Evolutionary conservation across 2,329 filamentous ascomycete genomes (phyloP).

Genomic region (Venturia effusa): DNA sequence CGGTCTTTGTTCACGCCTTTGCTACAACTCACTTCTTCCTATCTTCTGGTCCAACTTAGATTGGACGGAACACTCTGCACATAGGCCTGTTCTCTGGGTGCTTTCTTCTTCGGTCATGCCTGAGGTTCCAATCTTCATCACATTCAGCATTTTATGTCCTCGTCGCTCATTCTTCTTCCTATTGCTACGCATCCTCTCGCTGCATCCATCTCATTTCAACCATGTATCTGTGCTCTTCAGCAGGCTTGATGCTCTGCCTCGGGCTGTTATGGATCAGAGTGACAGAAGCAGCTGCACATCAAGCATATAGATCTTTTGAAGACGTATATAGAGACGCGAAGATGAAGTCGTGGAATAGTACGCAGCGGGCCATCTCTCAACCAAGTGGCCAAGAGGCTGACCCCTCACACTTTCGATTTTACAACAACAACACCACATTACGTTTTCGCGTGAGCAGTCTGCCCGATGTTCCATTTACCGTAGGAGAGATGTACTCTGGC

Average conservation of each 20-base stretch:
- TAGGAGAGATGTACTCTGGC: slow-evolving; percentile 13
- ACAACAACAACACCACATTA: neutral
- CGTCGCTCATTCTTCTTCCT: too few relatives aligned
- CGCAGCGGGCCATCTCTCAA: neutral
- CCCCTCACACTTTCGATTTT: slow-evolving; percentile 1
- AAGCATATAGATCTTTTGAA: neutral
- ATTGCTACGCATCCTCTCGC: neutral
- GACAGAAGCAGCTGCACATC: neutral
- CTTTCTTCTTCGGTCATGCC: too few relatives aligned
- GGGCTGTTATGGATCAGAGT: neutral
- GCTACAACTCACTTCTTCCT: too few relatives aligned
- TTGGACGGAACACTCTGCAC: too few relatives aligned
- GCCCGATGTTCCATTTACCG: slow-evolving; percentile 10
- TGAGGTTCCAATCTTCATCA: too few relatives aligned
- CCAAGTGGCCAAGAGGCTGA: neutral
- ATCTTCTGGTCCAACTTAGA: too few relatives aligned
- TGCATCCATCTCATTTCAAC: neutral
- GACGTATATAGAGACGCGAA: neutral
- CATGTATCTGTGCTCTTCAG: neutral
- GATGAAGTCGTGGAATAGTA: neutral
- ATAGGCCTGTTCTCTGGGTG: too few relatives aligned
- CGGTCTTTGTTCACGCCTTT: too few relatives aligned
- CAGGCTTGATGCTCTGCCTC: neutral
- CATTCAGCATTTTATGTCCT: neutral
- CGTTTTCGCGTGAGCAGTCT: slow-evolving; percentile 4